Evolutionary conservation across 2,329 filamentous ascomycete genomes (phyloP).

Genomic region (Exophiala spinifera): DNA sequence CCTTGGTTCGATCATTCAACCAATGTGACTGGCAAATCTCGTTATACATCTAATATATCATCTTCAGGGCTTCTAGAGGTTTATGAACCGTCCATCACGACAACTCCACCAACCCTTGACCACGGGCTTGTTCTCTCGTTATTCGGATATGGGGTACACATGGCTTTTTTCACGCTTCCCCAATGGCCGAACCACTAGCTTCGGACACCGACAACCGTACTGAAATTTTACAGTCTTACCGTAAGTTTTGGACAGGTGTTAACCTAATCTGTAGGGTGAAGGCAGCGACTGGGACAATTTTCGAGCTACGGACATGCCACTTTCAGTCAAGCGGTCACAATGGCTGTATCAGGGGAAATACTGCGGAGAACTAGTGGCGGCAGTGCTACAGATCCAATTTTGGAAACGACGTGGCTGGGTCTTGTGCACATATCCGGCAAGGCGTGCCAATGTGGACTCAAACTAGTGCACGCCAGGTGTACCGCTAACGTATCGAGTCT

Average conservation of each 20-base stretch:
- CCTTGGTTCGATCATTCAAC: no score
- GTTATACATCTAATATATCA: background rate
- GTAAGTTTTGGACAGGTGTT: no score
- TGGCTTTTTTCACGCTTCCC: background rate
- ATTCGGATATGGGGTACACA: no score
- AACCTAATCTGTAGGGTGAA: no score
- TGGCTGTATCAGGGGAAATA: slow-evolving; percentile 24
- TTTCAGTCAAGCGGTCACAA: slow-evolving; percentile 16
- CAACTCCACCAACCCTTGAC: no score
- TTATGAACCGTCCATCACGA: no score
- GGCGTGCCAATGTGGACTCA: slow-evolving; percentile 2
- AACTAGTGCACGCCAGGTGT: slow-evolving; percentile 9
- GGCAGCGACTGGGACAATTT: background rate
- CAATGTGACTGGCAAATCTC: background rate
- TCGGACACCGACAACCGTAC: background rate
- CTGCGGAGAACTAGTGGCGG: slow-evolving; percentile 13
- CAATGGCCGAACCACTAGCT: background rate
- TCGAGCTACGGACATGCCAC: slow-evolving; percentile 24
- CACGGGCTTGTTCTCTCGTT: no score
- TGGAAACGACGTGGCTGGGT: slow-evolving; percentile 1
- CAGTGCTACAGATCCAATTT: slow-evolving; percentile 15
- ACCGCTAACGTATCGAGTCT: slow-evolving; percentile 12
- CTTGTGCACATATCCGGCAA: slow-evolving; percentile 1
- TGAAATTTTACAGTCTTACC: slow-evolving; percentile 1
- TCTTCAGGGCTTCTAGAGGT: background rate